Evolutionary conservation across 2,329 filamentous ascomycete species (phyloP), one percentile per base, ranked within the genome.

Genomic region (Sarocladium kiliense): DNA sequence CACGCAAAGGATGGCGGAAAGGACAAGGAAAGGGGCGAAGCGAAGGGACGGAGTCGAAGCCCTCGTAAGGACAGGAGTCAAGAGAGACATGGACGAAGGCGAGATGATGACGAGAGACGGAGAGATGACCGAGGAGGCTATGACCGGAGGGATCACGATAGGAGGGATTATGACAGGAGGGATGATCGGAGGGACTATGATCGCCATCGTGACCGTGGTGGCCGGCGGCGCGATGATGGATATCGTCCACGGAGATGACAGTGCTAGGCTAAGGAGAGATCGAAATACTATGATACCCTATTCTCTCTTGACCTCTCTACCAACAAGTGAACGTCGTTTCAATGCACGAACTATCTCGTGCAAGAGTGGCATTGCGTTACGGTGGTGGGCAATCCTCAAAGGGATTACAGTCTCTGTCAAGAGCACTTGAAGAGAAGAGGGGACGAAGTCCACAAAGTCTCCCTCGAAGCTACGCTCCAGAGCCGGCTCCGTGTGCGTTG

Each of bases 1-100:
- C 73, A 80, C 49, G 72, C 74, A 53, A 72, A 12, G 30, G 50
- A 77, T 53, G 77, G 75, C 21, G 74, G 76, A 25, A 30, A 41
- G 7, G 72, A 79, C 47, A 72, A 74, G 53, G 72, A 69, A 37
- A 71, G 74, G 36, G 68, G 66, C 3, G 66, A 68, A 18, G 64
- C 66, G 2, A 61, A 59, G 54, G 67, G 68, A 32, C 64, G 67
- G 51, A 66, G 67, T 61, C 62, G 64, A 36, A 57, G 58, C 39
- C 58, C 49, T 25, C 54, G 39, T 36, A 51, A 41, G 45, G 57
- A 55, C 26, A 54, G 55, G 54, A 55, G 37, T 27, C 53, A 71
- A 3, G 47, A 51, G 26, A 51, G 47, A 18, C 27, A 51, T 19
- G 47, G 25, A 3, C 26, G 47, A 10, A 34, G 47, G 30, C 26